Conservation (phyloP, 2,329 filamentous ascomycete genomes). For the Pseudocercospora cruenta region DNA sequence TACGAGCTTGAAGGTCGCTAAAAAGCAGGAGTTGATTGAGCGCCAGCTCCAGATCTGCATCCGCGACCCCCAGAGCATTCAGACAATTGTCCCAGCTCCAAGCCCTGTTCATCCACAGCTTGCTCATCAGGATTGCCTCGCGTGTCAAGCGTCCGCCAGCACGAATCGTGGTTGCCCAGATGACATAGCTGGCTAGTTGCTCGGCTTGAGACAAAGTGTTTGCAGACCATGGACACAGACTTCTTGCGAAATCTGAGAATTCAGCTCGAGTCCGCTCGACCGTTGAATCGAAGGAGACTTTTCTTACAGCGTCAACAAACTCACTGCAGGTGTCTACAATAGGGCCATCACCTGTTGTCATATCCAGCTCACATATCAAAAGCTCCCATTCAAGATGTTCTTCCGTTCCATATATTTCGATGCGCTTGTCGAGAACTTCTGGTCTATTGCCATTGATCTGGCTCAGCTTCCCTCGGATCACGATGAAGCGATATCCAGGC, state of each 20-base stretch:
- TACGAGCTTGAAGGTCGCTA: neutral
- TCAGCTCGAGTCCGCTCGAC: neutral
- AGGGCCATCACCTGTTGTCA: neutral
- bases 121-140: neutral
- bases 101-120: constrained; percentile 4
- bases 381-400: neutral
- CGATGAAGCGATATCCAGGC: neutral
- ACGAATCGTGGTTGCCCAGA: neutral
- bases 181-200: neutral
- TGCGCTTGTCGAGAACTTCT: neutral
- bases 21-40: neutral
- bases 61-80: neutral
- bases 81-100: constrained; percentile 9
- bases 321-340: neutral
- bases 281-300: neutral
- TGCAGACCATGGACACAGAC: constrained; percentile 4
- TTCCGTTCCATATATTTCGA: neutral
- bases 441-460: neutral
- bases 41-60: neutral
- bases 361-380: neutral
- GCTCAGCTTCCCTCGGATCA: neutral
- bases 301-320: neutral
- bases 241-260: neutral
- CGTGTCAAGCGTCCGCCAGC: neutral
- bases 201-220: neutral